Evolutionary conservation across 2,329 filamentous ascomycete genomes (phyloP), one percentile per base, ranked within the genome.

Genomic region (Chaetomium sp.): DNA sequence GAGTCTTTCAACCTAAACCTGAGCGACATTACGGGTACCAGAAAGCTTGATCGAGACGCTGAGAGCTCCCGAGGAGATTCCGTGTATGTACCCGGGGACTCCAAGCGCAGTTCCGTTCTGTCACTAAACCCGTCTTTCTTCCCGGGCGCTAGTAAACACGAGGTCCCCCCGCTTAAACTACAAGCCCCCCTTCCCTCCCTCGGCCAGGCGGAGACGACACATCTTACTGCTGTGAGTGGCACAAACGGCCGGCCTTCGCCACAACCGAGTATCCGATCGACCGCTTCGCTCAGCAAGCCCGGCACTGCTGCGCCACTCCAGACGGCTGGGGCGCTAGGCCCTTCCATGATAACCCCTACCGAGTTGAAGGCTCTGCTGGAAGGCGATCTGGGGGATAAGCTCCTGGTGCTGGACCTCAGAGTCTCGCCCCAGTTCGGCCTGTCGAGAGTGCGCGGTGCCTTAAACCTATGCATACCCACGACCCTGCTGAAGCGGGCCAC

Each of bases 381-480:
- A 49, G 67, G 65, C 2, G 62, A 70, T 2, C 54, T 67, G 0
- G 65, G 71, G 7, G 65, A 71, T 6, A 72, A 76, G 0, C 62
- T 89, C 0, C 74, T 99, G 36, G 68, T 97, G 1, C 74, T 99
- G 4, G 94, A 99, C 68, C 80, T 97, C 27, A 84, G 94, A 41
- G 91, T 95, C 0, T 89, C 86, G 34, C 90, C 91, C 19, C 89
- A 92, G 62, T 96, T 87, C 67, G 80, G 85, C 0, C 78, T 82
- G 46, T 85, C 88, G 27, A 84, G 88, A 35, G 88, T 97, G 53
- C 74, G 78, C 49, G 86, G 86, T n/a, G 89, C 92, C 0, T 73
- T 99, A 36, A 97, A 95, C 67, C 76, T 99, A 5, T 97, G 94
- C 67, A 95, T 97, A 58, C 94, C 94, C 0, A 97, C 94, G 0